Percentiles rank a stretch among this genome's conserved stretches.
phyloP scores from a whole-genome alignment of 768 basidiomycete genomes.

The Russula griseocarnosa region DNA sequence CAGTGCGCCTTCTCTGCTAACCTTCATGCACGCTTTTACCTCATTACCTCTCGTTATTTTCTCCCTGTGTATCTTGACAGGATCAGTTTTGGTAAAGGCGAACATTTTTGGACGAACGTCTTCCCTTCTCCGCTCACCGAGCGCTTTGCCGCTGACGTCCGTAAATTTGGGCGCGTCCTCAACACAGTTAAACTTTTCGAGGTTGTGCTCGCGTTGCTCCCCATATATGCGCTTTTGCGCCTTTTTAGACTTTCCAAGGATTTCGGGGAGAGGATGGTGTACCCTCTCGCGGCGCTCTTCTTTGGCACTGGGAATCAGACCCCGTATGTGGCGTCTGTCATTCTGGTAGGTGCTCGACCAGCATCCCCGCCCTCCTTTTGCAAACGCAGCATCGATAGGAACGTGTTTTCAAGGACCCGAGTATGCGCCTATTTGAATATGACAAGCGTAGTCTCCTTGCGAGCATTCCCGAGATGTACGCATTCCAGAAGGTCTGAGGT shows the following conservation, averaged over 20 bases:
- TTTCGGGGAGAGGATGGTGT: slow-evolving; percentile 39
- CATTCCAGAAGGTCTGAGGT: slow-evolving; percentile 36
- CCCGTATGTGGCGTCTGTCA: slow-evolving; percentile 37
- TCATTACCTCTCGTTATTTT: neutral
- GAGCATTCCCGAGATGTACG: slow-evolving; percentile 36
- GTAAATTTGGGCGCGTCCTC: slow-evolving; percentile 35
- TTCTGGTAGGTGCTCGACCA: slow-evolving; percentile 29
- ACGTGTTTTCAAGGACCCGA: slow-evolving; percentile 38
- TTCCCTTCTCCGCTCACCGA: slow-evolving; percentile 36
- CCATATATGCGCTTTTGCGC: slow-evolving; percentile 36
- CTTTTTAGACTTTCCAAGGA: slow-evolving; percentile 38
- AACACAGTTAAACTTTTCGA: slow-evolving; percentile 36
- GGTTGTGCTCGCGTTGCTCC: slow-evolving; percentile 35
- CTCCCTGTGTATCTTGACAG: slow-evolving; percentile 16
- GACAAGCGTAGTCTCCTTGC: slow-evolving; percentile 35
- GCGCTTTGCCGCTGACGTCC: slow-evolving; percentile 34
- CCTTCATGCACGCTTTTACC: neutral
- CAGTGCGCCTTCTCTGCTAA: slow-evolving; percentile 29
- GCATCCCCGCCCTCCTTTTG: neutral
- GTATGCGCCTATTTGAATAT: slow-evolving; percentile 38
- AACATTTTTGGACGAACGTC: slow-evolving; percentile 41
- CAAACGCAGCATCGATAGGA: slow-evolving; percentile 27
- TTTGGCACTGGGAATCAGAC: slow-evolving; percentile 40
- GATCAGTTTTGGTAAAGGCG: slow-evolving; percentile 32
- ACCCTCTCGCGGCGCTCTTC: slow-evolving; percentile 37